phyloP scores from a whole-genome alignment of 2,329 filamentous ascomycete genomes.

The Aspergillus hortae region DNA sequence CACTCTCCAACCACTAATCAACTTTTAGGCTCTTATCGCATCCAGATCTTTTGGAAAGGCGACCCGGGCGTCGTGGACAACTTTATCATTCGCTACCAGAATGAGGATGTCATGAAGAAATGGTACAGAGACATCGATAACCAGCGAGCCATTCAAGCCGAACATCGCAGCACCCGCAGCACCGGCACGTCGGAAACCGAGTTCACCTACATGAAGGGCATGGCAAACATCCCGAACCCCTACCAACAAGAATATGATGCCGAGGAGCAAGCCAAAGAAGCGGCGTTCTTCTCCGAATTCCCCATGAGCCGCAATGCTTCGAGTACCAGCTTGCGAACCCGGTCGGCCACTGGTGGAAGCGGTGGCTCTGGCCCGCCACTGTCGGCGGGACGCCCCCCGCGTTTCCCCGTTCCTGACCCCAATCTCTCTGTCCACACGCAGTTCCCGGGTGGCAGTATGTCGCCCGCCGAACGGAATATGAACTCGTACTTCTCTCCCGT shows the following conservation, averaged over 20 bases:
- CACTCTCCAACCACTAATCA: conserved; percentile 6
- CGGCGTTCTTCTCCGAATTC: conserved; percentile 46
- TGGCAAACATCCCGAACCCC: conserved; percentile 72
- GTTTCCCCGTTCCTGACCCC: conserved; percentile 65
- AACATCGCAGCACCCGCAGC: conserved; percentile 48
- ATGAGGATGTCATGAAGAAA: conserved; percentile 89
- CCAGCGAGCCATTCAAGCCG: conserved; percentile 62
- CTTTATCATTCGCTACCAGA: conserved; percentile 89
- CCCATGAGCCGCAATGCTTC: conserved; percentile 65
- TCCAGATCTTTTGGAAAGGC: conserved; percentile 98
- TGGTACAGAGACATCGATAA: conserved; percentile 78
- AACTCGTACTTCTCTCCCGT: conserved; percentile 94
- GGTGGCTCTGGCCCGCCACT: conserved; percentile 33
- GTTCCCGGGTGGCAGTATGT: conserved; percentile 49
- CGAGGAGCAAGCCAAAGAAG: conserved; percentile 48
- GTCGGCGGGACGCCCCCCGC: conserved; percentile 56
- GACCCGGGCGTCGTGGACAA: conserved; percentile 94
- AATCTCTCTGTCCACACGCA: conserved; percentile 67
- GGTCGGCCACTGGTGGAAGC: conserved; percentile 68
- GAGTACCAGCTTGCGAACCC: conserved; percentile 68
- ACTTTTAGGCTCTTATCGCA: conserved; percentile 74
- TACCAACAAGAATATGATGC: conserved; percentile 63
- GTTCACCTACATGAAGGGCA: conserved; percentile 74
- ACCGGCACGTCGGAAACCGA: conserved; percentile 62
- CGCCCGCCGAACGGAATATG: conserved; percentile 60